Conservation (phyloP, 164 flowering plant genomes). For the Dillenia turbinata region DNA sequence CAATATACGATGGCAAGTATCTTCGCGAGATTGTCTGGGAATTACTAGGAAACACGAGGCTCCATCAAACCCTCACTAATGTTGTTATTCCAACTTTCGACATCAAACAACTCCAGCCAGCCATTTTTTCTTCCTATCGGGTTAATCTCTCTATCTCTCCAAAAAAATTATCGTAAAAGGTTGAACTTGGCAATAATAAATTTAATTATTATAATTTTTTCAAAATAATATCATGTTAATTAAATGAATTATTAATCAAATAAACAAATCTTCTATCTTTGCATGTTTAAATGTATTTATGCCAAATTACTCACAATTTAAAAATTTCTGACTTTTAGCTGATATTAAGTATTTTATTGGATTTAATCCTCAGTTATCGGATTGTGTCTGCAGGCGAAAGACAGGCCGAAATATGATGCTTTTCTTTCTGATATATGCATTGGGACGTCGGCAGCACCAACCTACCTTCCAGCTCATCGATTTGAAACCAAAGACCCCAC, state of each 20-base stretch:
- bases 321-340: too few relatives aligned
- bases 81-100: slow-evolving; percentile 32
- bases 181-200: too few relatives aligned
- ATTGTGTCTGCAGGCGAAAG: too few relatives aligned
- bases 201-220: too few relatives aligned
- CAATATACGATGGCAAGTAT: slow-evolving; percentile 23
- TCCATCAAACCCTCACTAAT: slow-evolving; percentile 23
- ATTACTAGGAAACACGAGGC: slow-evolving; percentile 9
- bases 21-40: slow-evolving; percentile 6
- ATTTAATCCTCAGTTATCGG: too few relatives aligned
- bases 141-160: not conserved
- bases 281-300: too few relatives aligned
- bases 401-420: slow-evolving; percentile 10
- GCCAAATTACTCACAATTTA: too few relatives aligned
- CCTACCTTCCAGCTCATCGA: slow-evolving; percentile 21
- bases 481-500: slow-evolving; percentile 17
- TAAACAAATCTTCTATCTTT: too few relatives aligned
- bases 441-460: slow-evolving; percentile 42
- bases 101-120: slow-evolving; percentile 28
- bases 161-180: too few relatives aligned
- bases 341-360: too few relatives aligned
- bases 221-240: too few relatives aligned
- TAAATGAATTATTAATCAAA: too few relatives aligned
- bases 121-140: slow-evolving; percentile 23
- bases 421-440: slow-evolving; percentile 34